phyloP scores from a whole-genome alignment of 73 alveolate genomes.

The Stentor roeselii region DNA sequence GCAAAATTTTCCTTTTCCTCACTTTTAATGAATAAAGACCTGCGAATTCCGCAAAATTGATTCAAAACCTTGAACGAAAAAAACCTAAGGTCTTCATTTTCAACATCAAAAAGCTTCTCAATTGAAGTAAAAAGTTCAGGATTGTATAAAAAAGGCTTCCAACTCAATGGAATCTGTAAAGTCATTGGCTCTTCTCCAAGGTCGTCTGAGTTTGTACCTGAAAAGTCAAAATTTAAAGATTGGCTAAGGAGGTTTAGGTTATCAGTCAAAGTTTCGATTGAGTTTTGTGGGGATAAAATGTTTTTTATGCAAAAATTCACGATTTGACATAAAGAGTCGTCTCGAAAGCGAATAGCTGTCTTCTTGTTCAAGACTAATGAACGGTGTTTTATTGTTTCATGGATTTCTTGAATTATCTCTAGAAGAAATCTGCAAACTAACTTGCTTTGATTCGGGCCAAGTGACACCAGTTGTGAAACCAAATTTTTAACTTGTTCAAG shows the following conservation, averaged over 20 bases:
- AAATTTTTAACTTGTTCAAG: not conserved
- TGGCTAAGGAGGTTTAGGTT: not conserved
- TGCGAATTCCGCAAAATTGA: not conserved
- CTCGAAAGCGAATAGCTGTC: not conserved
- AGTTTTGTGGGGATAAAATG: not conserved
- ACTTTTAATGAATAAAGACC: not conserved
- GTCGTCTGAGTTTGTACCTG: not conserved
- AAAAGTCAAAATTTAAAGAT: conserved; percentile 3
- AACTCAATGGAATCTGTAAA: conserved; percentile 4
- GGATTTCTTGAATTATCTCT: not conserved
- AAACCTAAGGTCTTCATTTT: not conserved
- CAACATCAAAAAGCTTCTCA: not conserved
- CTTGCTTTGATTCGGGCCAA: not conserved
- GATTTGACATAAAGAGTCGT: not conserved
- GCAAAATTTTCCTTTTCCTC: not conserved
- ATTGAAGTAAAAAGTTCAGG: not conserved
- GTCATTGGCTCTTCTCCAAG: not conserved
- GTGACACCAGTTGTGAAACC: not conserved
- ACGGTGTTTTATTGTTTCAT: conserved; percentile 13
- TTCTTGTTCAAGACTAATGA: not conserved
- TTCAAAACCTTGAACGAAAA: not conserved
- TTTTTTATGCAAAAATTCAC: no score
- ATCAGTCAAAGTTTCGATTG: not conserved
- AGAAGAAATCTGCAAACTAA: not conserved
- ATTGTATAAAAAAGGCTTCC: not conserved